Base-by-base conservation (phyloP, 2,329 filamentous ascomycete species). In the Paecilomyces dactylethromorphus region DNA sequence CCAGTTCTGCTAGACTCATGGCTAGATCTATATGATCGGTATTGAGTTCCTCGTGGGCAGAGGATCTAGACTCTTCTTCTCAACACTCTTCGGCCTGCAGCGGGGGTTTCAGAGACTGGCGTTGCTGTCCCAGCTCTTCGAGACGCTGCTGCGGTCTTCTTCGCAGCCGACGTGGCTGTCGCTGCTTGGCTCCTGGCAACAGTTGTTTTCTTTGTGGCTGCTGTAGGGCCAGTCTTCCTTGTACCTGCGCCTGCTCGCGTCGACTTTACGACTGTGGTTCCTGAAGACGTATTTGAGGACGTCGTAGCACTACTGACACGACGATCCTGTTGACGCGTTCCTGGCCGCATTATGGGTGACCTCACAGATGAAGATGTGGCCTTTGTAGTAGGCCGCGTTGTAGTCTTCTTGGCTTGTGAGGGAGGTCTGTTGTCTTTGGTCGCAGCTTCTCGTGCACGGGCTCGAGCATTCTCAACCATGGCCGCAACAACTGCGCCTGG, bases 241-340 rank as follows among this genome's bases (percentile, higher is more conserved):
- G 68, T 61, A 4, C 66, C 67, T 2, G 69, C 62, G 24, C 64
- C 68, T 13, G 68, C 66, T 22, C 68, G 66, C 13, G 66, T 63
- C 26, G 71, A 58, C 59, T 72, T 74, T 35, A 68, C 66, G 3
- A 76, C 68, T 5, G 74, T 76, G 1, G 75, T 76, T 5, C 73
- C 72, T 3, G 72, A 70, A 11, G 75, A 77, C 4, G 71, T 60
- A 51, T 68, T 72, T 7, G 75, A 77, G 1, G 72, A 71, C 51
- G 65, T 65, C 4, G 67, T 69, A 52, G 63, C 65, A 13, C 64
- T 69, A 53, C 75, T 77, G 33, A 69, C 70, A 60, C 69, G 67
- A 49, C 75, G 73, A 39, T 76, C 71, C 11, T 66, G 68, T 56
- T 76, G 74, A 26, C 74, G 71, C n/a, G 74, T 76, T 7, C 71